Base-by-base conservation (phyloP, 140 eudicot genomes). In the Oenanthe javanica region DNA sequence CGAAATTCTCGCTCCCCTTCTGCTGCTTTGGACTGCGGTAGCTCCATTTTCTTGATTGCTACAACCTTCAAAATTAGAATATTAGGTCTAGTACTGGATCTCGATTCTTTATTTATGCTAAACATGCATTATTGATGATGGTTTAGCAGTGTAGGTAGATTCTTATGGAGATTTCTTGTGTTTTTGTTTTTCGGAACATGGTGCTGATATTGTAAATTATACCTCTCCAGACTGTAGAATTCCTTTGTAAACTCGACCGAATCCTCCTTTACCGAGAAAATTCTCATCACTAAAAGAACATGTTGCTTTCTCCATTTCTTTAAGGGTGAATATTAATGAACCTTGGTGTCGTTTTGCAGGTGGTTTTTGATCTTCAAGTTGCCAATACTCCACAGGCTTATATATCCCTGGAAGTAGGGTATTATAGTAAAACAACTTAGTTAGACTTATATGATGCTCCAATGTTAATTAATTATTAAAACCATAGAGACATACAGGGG, bases 21-120 rank as follows among this genome's bases (percentile, higher is more conserved):
- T 79, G 99, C 99, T 82, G 85, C 93, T 87, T 88, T 95, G 49
- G 86, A 88, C 43, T 91, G 86, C 12, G 97, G 99, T 82, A 90
- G 82, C 85, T 90, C 99, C 99, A 95, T 95, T 88, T 95, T 95
- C 96, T 95, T 95, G 89, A 95, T 92, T 54, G 97, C 99, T 50
- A 95, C 99, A 82, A 92, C 88, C 99, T 95, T 86, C 81, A 75
- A 81, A 50, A 21, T 73, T 13, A 42, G 11, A 18, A 72, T 1
- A 27, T 27, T 40, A 70, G 75, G 38, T 70, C 9, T n/a, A 55
- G 25, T 19, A 57, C 64, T 19, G 64, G 64, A 57, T 57, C 3
- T 19, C 19, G 25, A 8, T 57, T 57, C 64, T 19, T 55, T 23
- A 23, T 63, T 63, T 63, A 12, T 63, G 70, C 70, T 63, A 19